A percentile compares a stretch with the other conserved stretches of the same genome.
phyloP scores from a whole-genome alignment of 2,329 filamentous ascomycete species.

The Didymella sp. region DNA sequence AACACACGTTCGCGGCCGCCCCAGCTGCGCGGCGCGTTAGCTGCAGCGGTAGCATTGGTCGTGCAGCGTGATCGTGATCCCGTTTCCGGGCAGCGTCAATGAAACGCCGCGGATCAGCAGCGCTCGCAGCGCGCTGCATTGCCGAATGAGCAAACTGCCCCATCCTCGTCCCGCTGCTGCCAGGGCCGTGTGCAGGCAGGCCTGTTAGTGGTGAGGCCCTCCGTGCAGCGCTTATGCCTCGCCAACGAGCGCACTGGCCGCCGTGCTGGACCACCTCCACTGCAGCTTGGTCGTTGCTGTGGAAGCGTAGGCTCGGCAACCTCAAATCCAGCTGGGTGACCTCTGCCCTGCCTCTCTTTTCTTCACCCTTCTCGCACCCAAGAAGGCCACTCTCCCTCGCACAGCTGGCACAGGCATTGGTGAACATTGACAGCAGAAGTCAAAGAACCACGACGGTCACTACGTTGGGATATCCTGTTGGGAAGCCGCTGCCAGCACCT shows the following conservation, averaged over 20 bases:
- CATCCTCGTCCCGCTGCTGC: constrained; percentile 31
- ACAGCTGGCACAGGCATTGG: constrained; percentile 20
- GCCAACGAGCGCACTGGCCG: constrained; percentile 30
- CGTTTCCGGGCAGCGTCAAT: constrained; percentile 20
- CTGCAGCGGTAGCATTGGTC: constrained; percentile 18
- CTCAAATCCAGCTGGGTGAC: constrained; percentile 49
- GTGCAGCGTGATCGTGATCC: constrained; percentile 26
- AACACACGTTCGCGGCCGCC: constrained; percentile 23
- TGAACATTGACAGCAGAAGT: constrained; percentile 19
- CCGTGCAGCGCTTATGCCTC: constrained; percentile 37
- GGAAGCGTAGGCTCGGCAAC: constrained; percentile 38
- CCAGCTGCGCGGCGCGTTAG: constrained; percentile 18
- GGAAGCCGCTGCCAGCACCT: constrained; percentile 27
- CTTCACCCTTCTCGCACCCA: constrained; percentile 50
- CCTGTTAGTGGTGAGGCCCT: constrained; percentile 36
- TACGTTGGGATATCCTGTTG: constrained; percentile 29
- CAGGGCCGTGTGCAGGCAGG: constrained; percentile 32
- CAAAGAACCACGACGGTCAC: constrained; percentile 33
- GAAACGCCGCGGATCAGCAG: constrained; percentile 32
- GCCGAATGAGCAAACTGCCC: constrained; percentile 32
- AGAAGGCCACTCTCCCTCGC: constrained; percentile 43
- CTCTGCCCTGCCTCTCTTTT: constrained; percentile 35
- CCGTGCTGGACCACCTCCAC: constrained; percentile 34
- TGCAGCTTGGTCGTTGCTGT: constrained; percentile 30
- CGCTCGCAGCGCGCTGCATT: constrained; percentile 29